Evolutionary conservation across 768 basidiomycete genomes (phyloP).

Genomic region (Collybia sordida): DNA sequence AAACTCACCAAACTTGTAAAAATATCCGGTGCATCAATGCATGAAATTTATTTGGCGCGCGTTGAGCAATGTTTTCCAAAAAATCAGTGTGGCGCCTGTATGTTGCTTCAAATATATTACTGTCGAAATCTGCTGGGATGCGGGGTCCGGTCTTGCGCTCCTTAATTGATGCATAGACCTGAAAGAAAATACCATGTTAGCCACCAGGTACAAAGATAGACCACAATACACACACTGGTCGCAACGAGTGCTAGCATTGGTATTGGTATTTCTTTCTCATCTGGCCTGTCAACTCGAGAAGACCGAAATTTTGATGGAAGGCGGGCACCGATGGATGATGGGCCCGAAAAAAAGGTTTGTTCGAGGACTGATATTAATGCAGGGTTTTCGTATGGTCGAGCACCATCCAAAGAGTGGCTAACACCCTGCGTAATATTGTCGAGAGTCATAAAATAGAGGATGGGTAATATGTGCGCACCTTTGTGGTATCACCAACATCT

Average conservation of each 20-base stretch:
- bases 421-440: neutral
- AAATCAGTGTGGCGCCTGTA: conserved; percentile 1
- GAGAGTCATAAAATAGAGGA: neutral
- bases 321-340: neutral
- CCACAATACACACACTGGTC: neutral
- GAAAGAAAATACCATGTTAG: neutral
- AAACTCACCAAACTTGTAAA: neutral
- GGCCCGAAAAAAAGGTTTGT: neutral
- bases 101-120: conserved; percentile 1
- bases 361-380: neutral
- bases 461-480: neutral
- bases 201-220: too few relatives aligned
- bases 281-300: neutral
- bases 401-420: neutral
- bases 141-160: neutral
- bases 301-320: conserved; percentile 6
- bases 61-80: neutral
- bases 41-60: conserved; percentile 2
- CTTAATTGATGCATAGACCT: conserved; percentile 5
- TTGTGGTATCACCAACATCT: neutral
- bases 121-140: neutral
- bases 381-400: conserved; percentile 2
- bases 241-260: conserved; percentile 4
- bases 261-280: conserved; percentile 5
- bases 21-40: conserved; percentile 4